Conservation (phyloP, 73 alveolate genomes). For the Effrenium voratum region DNA sequence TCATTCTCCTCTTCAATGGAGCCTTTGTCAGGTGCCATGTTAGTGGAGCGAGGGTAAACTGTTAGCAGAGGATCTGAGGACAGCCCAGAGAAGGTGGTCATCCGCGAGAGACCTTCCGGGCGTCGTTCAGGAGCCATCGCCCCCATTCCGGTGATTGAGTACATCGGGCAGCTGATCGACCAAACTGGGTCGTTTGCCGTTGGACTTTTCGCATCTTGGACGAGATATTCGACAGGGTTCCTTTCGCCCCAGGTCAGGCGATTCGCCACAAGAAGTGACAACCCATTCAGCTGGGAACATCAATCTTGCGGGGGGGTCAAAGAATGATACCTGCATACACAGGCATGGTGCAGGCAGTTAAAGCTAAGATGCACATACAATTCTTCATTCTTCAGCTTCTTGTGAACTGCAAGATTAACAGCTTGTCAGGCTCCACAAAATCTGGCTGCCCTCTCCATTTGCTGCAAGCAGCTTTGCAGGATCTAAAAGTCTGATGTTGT, state of each 20-base stretch:
- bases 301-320: not conserved
- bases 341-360: not conserved
- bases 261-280: not conserved
- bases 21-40: too few species aligned
- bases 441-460: too few species aligned
- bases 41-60: too few species aligned
- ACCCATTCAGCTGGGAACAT: not conserved
- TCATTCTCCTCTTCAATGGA: too few species aligned
- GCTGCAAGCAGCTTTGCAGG: too few species aligned
- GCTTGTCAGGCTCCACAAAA: too few species aligned
- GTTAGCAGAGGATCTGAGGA: too few species aligned
- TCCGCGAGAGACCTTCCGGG: too few species aligned
- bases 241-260: not conserved
- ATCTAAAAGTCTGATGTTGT: too few species aligned
- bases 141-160: constrained; percentile 70
- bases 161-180: constrained; percentile 66
- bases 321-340: too few species aligned
- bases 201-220: constrained; percentile 50
- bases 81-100: too few species aligned
- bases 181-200: constrained; percentile 47
- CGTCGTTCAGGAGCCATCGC: constrained; percentile 82
- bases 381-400: not conserved
- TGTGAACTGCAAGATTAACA: too few species aligned
- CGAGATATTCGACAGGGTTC: not conserved
- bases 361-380: not conserved